Percentiles rank a stretch among this genome's conserved stretches.
Evolutionary conservation across 345 rosid genomes (phyloP).

Genomic region (Litchi chinensis): DNA sequence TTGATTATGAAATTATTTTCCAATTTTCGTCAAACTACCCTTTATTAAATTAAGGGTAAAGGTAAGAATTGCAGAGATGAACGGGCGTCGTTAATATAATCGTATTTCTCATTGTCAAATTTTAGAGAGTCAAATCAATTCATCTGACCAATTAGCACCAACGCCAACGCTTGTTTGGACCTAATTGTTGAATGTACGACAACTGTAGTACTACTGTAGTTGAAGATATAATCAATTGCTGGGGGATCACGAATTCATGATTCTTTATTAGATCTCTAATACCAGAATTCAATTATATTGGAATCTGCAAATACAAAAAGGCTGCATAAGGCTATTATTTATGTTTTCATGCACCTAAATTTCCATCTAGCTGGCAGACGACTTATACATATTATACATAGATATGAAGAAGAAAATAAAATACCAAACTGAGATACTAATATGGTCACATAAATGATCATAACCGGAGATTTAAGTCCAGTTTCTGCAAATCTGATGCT

Average conservation of each 20-base stretch:
- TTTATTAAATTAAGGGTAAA: too few relatives aligned
- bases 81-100: too few relatives aligned
- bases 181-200: too few relatives aligned
- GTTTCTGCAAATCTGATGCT: constrained; percentile 27
- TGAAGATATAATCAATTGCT: background rate
- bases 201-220: too few relatives aligned
- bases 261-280: background rate
- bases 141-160: background rate
- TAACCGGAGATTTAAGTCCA: constrained; percentile 47
- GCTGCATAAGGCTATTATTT: background rate
- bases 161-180: too few relatives aligned
- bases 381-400: constrained; percentile 11
- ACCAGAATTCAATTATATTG: background rate
- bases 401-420: background rate
- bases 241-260: background rate
- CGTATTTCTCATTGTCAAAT: too few relatives aligned
- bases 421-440: background rate
- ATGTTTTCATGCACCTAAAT: background rate
- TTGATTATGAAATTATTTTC: too few relatives aligned
- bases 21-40: too few relatives aligned
- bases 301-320: background rate
- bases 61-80: too few relatives aligned
- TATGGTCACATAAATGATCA: constrained; percentile 12
- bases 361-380: background rate
- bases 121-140: too few relatives aligned